Conservation (phyloP, 768 basidiomycete genomes). For the Austroboletus festivus region DNA sequence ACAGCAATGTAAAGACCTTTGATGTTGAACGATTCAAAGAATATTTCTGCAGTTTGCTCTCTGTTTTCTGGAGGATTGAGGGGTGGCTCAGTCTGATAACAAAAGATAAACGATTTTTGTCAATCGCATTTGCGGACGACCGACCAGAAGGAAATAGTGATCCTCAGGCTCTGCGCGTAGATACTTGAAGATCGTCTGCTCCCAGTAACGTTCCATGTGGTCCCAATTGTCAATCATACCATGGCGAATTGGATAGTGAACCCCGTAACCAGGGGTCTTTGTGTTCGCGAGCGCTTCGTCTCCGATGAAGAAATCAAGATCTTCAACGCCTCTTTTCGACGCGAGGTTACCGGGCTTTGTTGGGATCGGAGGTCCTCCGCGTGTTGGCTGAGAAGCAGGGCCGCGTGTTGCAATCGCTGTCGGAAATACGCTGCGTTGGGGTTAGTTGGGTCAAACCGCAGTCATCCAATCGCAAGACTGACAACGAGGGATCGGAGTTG, state of each 20-base stretch:
- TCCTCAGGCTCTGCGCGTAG: slow-evolving; percentile 97
- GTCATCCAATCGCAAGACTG: slow-evolving; percentile 32
- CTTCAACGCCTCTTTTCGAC: slow-evolving; percentile 95
- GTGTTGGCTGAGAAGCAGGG: slow-evolving; percentile 55
- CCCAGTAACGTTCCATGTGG: slow-evolving; percentile 99
- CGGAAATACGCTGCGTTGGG: slow-evolving; percentile 76
- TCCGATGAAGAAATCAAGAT: slow-evolving; percentile 99
- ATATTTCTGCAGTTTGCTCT: slow-evolving; percentile 98
- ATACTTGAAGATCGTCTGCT: slow-evolving; percentile 99
- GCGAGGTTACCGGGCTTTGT: slow-evolving; percentile 89
- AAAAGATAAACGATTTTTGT: neutral
- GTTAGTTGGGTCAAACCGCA: slow-evolving; percentile 6
- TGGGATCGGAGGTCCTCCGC: slow-evolving; percentile 75
- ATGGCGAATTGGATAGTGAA: slow-evolving; percentile 96
- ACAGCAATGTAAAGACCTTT: slow-evolving; percentile 98
- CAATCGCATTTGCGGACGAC: slow-evolving; percentile 29
- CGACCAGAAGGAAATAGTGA: slow-evolving; percentile 93
- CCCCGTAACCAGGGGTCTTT: slow-evolving; percentile 89
- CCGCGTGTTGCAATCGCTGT: slow-evolving; percentile 90
- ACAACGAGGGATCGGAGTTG: slow-evolving; percentile 99
- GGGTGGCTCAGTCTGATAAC: slow-evolving; percentile 92
- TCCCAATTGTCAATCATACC: slow-evolving; percentile 99
- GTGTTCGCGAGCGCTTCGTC: slow-evolving; percentile 96
- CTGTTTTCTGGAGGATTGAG: slow-evolving; percentile 98
- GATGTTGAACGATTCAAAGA: slow-evolving; percentile 99